Base-by-base conservation (phyloP, 1,284 basidiomycete species). In the Chondrostereum purpureum region DNA sequence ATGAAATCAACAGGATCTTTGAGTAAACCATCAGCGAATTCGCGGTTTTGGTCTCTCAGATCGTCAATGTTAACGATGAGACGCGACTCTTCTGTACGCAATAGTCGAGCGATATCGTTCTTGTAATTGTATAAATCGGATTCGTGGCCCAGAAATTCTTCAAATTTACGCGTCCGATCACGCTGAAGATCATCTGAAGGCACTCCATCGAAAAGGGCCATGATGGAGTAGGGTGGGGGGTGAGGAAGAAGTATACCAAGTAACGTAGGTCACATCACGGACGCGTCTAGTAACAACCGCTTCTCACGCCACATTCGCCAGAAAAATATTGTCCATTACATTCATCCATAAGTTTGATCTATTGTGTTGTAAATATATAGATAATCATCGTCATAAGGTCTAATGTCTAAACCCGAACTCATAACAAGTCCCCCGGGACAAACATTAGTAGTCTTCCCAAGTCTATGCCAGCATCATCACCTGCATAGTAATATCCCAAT, bases 31-130 rank as follows among this genome's bases (percentile, higher is more conserved):
- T 85, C 78, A 1, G 84, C 78, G 46, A 75, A 87, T 47, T 88
- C 82, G 60, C 93, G 83, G 63, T 91, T 83, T 65, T 94, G 94
- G 65, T 93, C 90, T 64, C 96, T 86, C 54, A 99, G 69, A 67
- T 99, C 93, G 67, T 99, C 95, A 55, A 99, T 77, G 67, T 97
- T 99, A 64, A 99, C 82, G 58, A 96, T 84, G 58, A 99, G 83
- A 57, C 96, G 83, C 55, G 91, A 85, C 59, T 87, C 81, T 57
- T 91, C 87, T 22, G 79, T 72, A 46, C 88, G 82, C 36, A 99
- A 76, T 85, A 99, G 87, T 54, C 82, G 80, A 41, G 78, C 75
- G 55, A 97, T 87, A 46, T 88, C 85, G 58, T 93, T 85, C 55
- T 82, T 80, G 69, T 99, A 98, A 67, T 92, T 90, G 69, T 83